Percentiles rank a stretch among this genome's conserved stretches.
These are phyloP conservation scores for Lotmaria passim DNA, from an alignment of 208 protist genomes.

Conservation along the genomic window DNA sequence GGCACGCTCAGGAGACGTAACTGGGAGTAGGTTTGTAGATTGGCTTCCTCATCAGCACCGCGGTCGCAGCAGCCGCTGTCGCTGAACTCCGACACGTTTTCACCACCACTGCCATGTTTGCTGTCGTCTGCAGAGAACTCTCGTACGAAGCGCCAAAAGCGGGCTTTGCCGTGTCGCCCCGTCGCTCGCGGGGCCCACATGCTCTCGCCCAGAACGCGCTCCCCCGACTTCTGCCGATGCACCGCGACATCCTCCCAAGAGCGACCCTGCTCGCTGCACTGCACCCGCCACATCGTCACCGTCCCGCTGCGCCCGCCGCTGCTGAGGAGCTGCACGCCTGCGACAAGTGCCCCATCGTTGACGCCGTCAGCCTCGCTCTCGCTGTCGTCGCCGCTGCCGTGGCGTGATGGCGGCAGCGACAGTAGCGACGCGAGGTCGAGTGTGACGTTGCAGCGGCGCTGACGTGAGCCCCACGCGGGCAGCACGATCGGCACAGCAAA, in stretches of 20 bases:
- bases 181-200: conserved; percentile 22
- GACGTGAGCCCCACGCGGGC: conserved; percentile 22
- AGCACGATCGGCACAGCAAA: conserved; percentile 25
- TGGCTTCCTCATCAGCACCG: too few species aligned
- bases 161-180: conserved; percentile 10
- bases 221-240: conserved; percentile 18
- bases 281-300: conserved; percentile 25
- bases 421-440: conserved; percentile 24
- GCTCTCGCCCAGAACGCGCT: conserved; percentile 21
- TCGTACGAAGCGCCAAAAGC: conserved; percentile 26
- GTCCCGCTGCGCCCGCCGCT: conserved; percentile 11
- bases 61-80: too few species aligned
- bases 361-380: not conserved
- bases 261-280: conserved; percentile 25
- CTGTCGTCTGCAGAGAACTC: not conserved
- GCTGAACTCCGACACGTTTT: too few species aligned
- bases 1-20: conserved; percentile 27
- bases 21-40: conserved; percentile 26
- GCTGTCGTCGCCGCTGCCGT: not conserved
- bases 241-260: conserved; percentile 27
- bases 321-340: conserved; percentile 33
- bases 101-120: not conserved
- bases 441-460: conserved; percentile 28
- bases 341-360: conserved; percentile 9
- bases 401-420: not conserved